Conservation (phyloP, 2,329 filamentous ascomycete genomes). For the Trichoderma atroviride region DNA sequence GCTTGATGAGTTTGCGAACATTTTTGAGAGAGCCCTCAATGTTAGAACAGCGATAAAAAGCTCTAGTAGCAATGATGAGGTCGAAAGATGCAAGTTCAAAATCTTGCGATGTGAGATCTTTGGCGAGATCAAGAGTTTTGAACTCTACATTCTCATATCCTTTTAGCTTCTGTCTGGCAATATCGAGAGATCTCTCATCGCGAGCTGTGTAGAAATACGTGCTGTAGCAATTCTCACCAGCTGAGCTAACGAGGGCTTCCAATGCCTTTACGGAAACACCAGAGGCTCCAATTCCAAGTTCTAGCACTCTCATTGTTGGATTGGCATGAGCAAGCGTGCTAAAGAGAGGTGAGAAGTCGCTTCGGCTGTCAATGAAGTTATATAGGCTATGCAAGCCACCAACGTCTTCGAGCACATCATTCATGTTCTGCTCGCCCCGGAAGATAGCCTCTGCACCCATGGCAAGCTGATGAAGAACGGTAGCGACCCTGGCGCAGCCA, state of each 20-base stretch:
- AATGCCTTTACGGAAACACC: conserved; percentile 35
- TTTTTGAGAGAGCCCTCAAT: neutral
- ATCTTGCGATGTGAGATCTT: conserved; percentile 21
- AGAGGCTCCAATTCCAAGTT: conserved; percentile 47
- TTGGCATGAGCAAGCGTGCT: conserved; percentile 18
- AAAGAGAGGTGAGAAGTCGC: conserved; percentile 5
- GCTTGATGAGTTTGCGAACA: conserved; percentile 10
- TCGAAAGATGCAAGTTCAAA: conserved; percentile 23
- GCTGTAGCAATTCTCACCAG: conserved; percentile 12
- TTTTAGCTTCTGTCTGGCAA: conserved; percentile 32
- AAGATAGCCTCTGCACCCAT: neutral
- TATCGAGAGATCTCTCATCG: conserved; percentile 31
- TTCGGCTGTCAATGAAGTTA: neutral
- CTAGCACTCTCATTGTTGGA: conserved; percentile 27
- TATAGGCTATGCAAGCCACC: neutral
- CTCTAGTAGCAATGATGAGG: conserved; percentile 19
- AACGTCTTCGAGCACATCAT: neutral
- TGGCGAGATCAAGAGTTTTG: conserved; percentile 34
- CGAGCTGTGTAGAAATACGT: conserved; percentile 36
- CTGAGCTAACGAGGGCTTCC: neutral
- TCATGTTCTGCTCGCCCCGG: neutral
- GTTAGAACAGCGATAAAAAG: neutral
- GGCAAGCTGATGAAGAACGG: neutral
- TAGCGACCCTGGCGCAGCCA: neutral
- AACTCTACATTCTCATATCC: conserved; percentile 24